A percentile compares a stretch with the other conserved stretches of the same genome.
These are phyloP conservation scores for Collybiopsis confluens DNA, from an alignment of 768 basidiomycete species.

Conservation along the genomic window DNA sequence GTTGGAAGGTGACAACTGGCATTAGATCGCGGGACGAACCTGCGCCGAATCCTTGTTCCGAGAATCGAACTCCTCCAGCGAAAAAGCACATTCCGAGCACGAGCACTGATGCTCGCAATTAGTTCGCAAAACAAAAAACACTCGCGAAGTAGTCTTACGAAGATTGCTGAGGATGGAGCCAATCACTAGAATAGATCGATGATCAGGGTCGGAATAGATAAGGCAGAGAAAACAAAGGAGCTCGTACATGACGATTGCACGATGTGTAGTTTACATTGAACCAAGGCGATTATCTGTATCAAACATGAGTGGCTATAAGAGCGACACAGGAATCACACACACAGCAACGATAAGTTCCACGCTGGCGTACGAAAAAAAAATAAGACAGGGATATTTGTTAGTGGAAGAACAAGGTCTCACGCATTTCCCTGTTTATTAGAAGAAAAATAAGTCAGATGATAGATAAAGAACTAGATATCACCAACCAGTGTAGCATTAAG, in stretches of 20 bases:
- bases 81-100: constrained; percentile 92
- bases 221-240: background rate
- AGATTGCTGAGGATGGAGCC: constrained; percentile 87
- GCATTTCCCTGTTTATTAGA: constrained; percentile 40
- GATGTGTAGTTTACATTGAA: constrained; percentile 57
- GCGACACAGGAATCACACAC: constrained; percentile 25
- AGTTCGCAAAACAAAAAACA: constrained; percentile 3
- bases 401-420: constrained; percentile 32
- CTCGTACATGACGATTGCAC: constrained; percentile 79
- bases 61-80: constrained; percentile 73
- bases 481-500: constrained; percentile 83
- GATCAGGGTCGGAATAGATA: background rate
- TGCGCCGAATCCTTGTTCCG: constrained; percentile 74
- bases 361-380: constrained; percentile 26
- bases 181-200: constrained; percentile 50
- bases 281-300: constrained; percentile 42
- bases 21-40: constrained; percentile 46
- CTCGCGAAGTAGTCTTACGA: constrained; percentile 38
- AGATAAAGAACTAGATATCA: too few relatives aligned
- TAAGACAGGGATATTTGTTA: constrained; percentile 18
- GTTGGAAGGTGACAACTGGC: constrained; percentile 12
- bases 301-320: background rate
- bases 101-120: constrained; percentile 43
- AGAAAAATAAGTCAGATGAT: too few relatives aligned
- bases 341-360: constrained; percentile 79